Percentiles rank a stretch among this genome's conserved stretches.
These are phyloP conservation scores for Cutaneotrichosporon spelunceum DNA, from an alignment of 1,284 basidiomycete genomes.

Conservation along the genomic window DNA sequence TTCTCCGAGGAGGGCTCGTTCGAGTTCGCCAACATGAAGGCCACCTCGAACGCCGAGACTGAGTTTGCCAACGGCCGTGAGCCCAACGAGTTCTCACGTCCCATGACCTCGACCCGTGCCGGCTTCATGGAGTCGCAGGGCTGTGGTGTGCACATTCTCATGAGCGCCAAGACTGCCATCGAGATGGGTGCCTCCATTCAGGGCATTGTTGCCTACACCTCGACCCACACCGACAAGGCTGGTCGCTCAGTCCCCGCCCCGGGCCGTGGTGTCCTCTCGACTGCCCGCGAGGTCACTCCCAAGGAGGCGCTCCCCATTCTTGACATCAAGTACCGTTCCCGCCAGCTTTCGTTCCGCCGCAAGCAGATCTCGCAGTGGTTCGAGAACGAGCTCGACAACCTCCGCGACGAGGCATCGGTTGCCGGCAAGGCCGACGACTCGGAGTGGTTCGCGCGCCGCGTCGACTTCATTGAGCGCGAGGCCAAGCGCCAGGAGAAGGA, in stretches of 20 bases:
- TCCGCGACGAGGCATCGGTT: slow-evolving; percentile 70
- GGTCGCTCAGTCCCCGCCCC: slow-evolving; percentile 92
- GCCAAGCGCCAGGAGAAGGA: slow-evolving; percentile 87
- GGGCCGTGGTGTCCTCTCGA: slow-evolving; percentile 80
- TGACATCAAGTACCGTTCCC: slow-evolving; percentile 77
- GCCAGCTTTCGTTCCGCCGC: slow-evolving; percentile 89
- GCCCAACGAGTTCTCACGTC: slow-evolving; percentile 96
- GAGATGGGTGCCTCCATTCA: slow-evolving; percentile 92
- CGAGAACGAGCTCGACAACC: slow-evolving; percentile 74
- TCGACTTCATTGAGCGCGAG: slow-evolving; percentile 81
- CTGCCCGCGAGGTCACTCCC: slow-evolving; percentile 72
- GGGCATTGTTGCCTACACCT: slow-evolving; percentile 90
- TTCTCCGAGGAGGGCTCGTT: slow-evolving; percentile 94
- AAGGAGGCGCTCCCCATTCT: slow-evolving; percentile 71
- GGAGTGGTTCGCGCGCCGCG: slow-evolving; percentile 67
- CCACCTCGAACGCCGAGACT: slow-evolving; percentile 92
- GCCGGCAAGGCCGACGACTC: slow-evolving; percentile 59
- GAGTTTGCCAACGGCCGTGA: slow-evolving; percentile 99
- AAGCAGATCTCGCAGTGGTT: slow-evolving; percentile 92
- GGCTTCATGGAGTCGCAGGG: slow-evolving; percentile 99
- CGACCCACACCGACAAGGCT: slow-evolving; percentile 95
- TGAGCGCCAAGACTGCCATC: slow-evolving; percentile 93
- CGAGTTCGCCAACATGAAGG: slow-evolving; percentile 99
- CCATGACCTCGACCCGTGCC: slow-evolving; percentile 89
- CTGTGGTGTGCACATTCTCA: slow-evolving; percentile 92